Evolutionary conservation across 495 filamentous ascomycete species (phyloP).

Genomic region (Talaromyces thailandensis): DNA sequence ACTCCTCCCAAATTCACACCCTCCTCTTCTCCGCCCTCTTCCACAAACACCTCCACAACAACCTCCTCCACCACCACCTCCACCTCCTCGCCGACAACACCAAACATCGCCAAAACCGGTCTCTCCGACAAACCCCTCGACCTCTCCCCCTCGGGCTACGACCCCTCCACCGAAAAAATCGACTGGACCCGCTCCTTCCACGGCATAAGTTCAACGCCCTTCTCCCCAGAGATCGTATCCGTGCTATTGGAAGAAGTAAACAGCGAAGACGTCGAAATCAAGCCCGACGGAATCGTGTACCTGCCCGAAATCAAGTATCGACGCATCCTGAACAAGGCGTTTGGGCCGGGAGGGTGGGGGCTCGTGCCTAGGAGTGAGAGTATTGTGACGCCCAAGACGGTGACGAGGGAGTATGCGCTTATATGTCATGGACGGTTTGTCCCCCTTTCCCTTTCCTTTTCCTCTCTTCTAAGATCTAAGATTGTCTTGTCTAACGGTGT

Average conservation of each 20-base stretch:
- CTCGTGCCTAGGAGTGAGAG: conserved; percentile 84
- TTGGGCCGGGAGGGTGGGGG: conserved; percentile 94
- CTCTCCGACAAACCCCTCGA: conserved; percentile 43
- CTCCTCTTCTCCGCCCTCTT: conserved; percentile 7
- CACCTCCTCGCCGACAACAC: conserved; percentile 24
- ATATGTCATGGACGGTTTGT: conserved; percentile 81
- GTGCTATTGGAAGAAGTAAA: conserved; percentile 60
- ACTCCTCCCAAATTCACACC: background rate
- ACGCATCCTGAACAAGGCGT: conserved; percentile 80
- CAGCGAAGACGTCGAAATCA: conserved; percentile 81
- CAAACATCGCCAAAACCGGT: conserved; percentile 42
- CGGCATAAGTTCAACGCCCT: conserved; percentile 64
- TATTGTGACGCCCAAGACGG: conserved; percentile 76
- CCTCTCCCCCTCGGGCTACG: conserved; percentile 31
- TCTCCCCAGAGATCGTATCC: conserved; percentile 64
- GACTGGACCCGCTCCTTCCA: conserved; percentile 95
- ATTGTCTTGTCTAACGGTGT: background rate
- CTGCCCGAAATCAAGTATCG: conserved; percentile 98
- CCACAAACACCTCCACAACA: background rate
- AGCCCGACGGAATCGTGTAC: conserved; percentile 93
- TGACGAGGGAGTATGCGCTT: conserved; percentile 93
- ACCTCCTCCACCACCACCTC: conserved; percentile 12
- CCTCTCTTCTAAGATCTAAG: background rate
- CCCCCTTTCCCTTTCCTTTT: background rate
- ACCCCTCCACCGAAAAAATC: conserved; percentile 34